Base-by-base conservation (phyloP, 1,284 basidiomycete genomes). In the Ceratobasidium sp. region DNA sequence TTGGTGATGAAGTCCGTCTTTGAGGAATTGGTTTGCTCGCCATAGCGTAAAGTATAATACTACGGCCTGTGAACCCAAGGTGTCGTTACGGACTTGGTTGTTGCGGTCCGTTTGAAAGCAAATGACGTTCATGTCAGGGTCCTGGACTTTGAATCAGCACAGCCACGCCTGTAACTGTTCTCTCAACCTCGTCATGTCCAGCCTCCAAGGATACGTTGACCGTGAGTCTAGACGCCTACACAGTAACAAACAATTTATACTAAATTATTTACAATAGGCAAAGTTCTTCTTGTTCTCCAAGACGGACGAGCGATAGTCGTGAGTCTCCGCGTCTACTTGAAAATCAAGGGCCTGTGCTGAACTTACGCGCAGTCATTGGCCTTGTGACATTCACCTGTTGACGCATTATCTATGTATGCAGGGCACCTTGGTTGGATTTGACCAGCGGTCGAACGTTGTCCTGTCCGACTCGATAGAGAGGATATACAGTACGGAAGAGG, bases 381-480 rank as follows among this genome's bases (percentile, higher is more conserved):
- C 54, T 56, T 56, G n/a, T n/a, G 58, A 46, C 33, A 19, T 19
- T 54, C 29, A 68, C 41, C 47, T 57, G 41, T 58, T 67, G 59
- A 57, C 66, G 8, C 33, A 36, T 36, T 36, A 36, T 39, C 47
- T 25, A 44, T 47, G 23, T 5, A 23, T 41, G 56, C 13, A 95
- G 91, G 95, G 95, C 74, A 84, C 88, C 33, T 84, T 98, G 77
- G 89, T 89, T 70, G 95, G 95, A 60, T 95, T 86, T 76, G 95
- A 98, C 82, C 88, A 93, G 79, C 92, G 91, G 78, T 93, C 92
- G 46, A 97, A 97, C 77, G 85, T 97, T 74, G 93, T 97, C 71
- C 85, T 98, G 56, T 89, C 93, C 21, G 90, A 94, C 76, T 91
- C 88, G 66, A 91, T 90, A 75, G 95, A 98, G 77, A 86, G 95